These are phyloP conservation scores for Cordia subcordata DNA, from an alignment of 257 asterid genomes.

Conservation along the genomic window DNA sequence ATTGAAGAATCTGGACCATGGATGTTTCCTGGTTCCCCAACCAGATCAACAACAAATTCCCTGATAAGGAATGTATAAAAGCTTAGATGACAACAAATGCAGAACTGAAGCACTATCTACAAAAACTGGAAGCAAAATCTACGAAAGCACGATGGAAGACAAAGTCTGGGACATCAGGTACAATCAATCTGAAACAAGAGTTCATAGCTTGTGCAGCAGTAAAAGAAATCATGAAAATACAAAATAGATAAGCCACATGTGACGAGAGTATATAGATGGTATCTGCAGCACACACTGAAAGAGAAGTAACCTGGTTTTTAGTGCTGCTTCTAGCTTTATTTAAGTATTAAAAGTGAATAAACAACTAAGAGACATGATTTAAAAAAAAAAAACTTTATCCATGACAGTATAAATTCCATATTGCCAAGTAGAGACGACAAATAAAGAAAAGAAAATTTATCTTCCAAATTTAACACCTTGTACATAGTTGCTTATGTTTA, in stretches of 20 bases:
- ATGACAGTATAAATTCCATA: not conserved
- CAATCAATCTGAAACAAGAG: not conserved
- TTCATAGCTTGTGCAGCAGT: not conserved
- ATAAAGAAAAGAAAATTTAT: not conserved
- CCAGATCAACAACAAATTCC: constrained; percentile 91
- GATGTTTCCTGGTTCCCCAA: constrained; percentile 85
- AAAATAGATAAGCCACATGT: not conserved
- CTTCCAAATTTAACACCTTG: not conserved
- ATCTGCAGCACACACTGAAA: not conserved
- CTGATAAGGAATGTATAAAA: constrained; percentile 34
- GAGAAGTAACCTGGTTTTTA: too few species aligned
- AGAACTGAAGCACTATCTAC: not conserved
- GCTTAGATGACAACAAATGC: constrained; percentile 13
- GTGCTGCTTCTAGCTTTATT: too few species aligned
- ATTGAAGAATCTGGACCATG: constrained; percentile 81
- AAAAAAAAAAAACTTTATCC: not conserved
- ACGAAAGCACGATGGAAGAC: too few species aligned
- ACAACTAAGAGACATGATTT: too few species aligned
- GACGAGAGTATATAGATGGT: not conserved
- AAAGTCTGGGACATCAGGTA: not conserved
- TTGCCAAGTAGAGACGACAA: not conserved
- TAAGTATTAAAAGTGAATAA: too few species aligned
- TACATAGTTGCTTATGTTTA: not conserved
- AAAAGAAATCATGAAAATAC: not conserved
- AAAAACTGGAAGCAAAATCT: not conserved